phyloP scores from a whole-genome alignment of 371 early-diverging fungal species.

The Capillidium heterosporum region DNA sequence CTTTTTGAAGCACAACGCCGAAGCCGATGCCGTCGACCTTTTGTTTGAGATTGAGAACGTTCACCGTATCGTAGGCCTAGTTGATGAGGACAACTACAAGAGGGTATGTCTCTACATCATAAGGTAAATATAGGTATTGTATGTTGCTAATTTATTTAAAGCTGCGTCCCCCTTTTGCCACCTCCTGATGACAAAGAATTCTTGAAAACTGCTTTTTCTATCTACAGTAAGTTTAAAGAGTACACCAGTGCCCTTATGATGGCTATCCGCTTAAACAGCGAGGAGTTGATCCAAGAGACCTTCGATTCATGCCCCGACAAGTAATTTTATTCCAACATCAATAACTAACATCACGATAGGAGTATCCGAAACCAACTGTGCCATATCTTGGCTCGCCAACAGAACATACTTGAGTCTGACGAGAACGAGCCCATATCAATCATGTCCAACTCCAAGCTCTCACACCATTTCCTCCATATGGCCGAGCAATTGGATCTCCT shows the following conservation, averaged over 20 bases:
- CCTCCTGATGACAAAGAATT: constrained; percentile 79
- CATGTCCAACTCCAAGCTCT: constrained; percentile 68
- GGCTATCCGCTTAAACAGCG: constrained; percentile 66
- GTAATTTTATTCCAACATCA: constrained; percentile 18
- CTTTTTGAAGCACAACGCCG: constrained; percentile 90
- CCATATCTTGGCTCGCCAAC: constrained; percentile 81
- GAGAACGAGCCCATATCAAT: constrained; percentile 66
- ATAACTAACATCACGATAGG: constrained; percentile 12
- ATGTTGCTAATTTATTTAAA: constrained; percentile 10
- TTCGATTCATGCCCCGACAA: constrained; percentile 70
- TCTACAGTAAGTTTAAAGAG: constrained; percentile 67
- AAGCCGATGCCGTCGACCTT: constrained; percentile 94
- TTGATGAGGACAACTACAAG: constrained; percentile 78
- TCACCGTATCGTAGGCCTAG: constrained; percentile 50
- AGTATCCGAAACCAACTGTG: constrained; percentile 83
- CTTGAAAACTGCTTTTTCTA: constrained; percentile 69
- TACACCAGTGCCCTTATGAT: constrained; percentile 68
- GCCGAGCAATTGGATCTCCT: constrained; percentile 85
- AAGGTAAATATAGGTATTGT: constrained; percentile 27
- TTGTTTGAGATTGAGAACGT: constrained; percentile 75
- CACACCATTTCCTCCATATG: constrained; percentile 67
- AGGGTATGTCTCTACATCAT: constrained; percentile 92
- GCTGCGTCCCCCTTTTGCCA: constrained; percentile 77
- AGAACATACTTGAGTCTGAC: constrained; percentile 61
- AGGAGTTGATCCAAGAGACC: constrained; percentile 66